Evolutionary conservation across 352 stramenopile genomes (phyloP).

Genomic region (Globisporangium recalcitrans): DNA sequence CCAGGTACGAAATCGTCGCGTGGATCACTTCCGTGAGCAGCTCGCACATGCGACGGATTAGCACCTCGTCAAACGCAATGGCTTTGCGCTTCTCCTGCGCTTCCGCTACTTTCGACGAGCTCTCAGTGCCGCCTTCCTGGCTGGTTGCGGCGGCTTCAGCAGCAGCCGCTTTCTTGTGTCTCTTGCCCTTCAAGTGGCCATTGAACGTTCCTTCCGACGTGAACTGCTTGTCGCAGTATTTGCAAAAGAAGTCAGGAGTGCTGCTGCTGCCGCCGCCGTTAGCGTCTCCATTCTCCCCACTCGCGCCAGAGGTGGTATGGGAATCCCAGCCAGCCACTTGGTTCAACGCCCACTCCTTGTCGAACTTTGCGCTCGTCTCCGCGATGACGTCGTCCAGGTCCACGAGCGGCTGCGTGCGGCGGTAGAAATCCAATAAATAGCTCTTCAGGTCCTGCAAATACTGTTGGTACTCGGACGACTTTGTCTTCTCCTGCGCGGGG

Average conservation of each 20-base stretch:
- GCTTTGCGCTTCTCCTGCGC: slow-evolving; percentile 29
- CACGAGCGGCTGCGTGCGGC: slow-evolving; percentile 83
- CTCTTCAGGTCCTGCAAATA: slow-evolving; percentile 72
- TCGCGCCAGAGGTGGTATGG: slow-evolving; percentile 5
- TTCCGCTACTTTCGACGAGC: slow-evolving; percentile 2
- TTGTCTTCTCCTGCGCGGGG: slow-evolving; percentile 49
- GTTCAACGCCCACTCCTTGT: slow-evolving; percentile 73
- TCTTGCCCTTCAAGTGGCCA: slow-evolving; percentile 72
- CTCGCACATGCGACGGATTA: slow-evolving; percentile 69
- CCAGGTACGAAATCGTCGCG: slow-evolving; percentile 77
- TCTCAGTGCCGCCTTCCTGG: background rate
- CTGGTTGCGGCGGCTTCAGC: slow-evolving; percentile 9
- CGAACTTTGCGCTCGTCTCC: slow-evolving; percentile 77
- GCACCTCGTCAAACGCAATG: slow-evolving; percentile 67
- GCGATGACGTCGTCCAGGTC: slow-evolving; percentile 82
- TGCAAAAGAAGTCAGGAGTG: slow-evolving; percentile 40
- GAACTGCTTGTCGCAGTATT: slow-evolving; percentile 69
- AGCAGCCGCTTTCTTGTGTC: slow-evolving; percentile 63
- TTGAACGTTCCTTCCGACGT: slow-evolving; percentile 66
- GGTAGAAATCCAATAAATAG: slow-evolving; percentile 86
- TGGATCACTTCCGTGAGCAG: slow-evolving; percentile 81
- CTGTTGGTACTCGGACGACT: slow-evolving; percentile 46
- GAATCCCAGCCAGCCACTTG: slow-evolving; percentile 55
- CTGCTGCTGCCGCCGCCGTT: background rate
- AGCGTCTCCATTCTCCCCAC: slow-evolving; percentile 9